Evolutionary conservation across 139 green algal species (phyloP), one percentile per base, ranked within the genome.

Genomic region (Chlamydomonas schloesseri): DNA sequence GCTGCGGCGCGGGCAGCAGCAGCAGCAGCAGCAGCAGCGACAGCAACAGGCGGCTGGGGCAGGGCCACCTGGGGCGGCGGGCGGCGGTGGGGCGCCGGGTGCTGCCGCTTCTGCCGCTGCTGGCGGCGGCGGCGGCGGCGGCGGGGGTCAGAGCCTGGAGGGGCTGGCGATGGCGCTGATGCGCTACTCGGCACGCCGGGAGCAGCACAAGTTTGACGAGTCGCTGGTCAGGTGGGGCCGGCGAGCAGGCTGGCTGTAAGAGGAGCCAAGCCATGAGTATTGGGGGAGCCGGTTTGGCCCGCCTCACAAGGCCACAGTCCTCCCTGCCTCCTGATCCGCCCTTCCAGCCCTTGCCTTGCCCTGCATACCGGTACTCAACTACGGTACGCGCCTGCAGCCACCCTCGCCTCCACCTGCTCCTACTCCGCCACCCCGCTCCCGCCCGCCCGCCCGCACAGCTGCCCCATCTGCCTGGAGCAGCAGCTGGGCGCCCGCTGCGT

Each of bases 401-500:
- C n/a, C n/a, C n/a, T n/a, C n/a, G n/a, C n/a, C n/a, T n/a, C n/a
- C 50, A 42, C 31, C 28, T 31, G 50, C 69, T 47, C 47, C 53
- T 33, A 31, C 31, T 4, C 24, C n/a, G 74, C 78, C 8, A 80
- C 76, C 37, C 73, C 88, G 78, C 68, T 65, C n/a, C 55, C 68
- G 93, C 60, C n/a, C 77, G 88, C 78, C 62, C 72, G 23, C 46
- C 60, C 94, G 50, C 88, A 79, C 62, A 80, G 70, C n/a, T 96
- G 94, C 81, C 57, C 75, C 73, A 92, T 97, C 62, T 97, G 94
- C 88, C 88, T 96, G 50, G 94, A 97, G 33, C 86, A 97, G 74
- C 57, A 89, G 46, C 76, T 74, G 37, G 94, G 95, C 55, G 60
- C 67, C 10, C 33, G 71, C 10, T 96, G 93, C 87, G 72, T 95